Conservation (phyloP, 805 yeast species). For the Saccharomycodes ludwigii region DNA sequence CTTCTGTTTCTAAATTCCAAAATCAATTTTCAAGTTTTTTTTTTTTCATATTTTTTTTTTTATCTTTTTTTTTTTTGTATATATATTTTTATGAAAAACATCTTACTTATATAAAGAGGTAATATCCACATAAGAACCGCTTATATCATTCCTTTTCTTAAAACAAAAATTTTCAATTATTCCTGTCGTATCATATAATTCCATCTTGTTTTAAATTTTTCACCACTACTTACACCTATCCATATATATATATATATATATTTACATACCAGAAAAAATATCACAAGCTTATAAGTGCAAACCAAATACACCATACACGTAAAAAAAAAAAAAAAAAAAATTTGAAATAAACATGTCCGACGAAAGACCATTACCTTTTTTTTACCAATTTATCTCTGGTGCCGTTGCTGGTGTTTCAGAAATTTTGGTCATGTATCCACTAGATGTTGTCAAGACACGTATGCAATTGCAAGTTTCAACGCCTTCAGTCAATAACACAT, state of each 20-base stretch:
- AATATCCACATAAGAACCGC: no score
- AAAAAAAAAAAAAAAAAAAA: neutral
- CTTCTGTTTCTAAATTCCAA: no score
- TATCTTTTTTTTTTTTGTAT: no score
- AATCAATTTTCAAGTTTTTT: no score
- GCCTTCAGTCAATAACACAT: constrained; percentile 26
- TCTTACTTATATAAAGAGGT: no score
- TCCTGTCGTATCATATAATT: no score
- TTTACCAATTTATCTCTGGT: constrained; percentile 84
- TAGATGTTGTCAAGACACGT: constrained; percentile 94
- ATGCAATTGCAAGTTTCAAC: constrained; percentile 66
- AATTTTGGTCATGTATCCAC: constrained; percentile 88
- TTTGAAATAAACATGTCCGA: constrained; percentile 1
- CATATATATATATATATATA: neutral
- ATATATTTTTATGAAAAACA: no score
- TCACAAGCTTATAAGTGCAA: neutral
- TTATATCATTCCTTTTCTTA: no score
- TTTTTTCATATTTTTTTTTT: no score
- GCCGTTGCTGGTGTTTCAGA: constrained; percentile 97
- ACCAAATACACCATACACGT: neutral
- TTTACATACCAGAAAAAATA: neutral
- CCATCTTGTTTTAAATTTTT: no score
- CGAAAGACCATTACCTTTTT: constrained; percentile 57
- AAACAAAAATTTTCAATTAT: no score
- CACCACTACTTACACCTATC: no score